Evolutionary conservation across 306 rosid species (phyloP), one percentile per base, ranked within the genome.

Genomic region (Malus orientalis): DNA sequence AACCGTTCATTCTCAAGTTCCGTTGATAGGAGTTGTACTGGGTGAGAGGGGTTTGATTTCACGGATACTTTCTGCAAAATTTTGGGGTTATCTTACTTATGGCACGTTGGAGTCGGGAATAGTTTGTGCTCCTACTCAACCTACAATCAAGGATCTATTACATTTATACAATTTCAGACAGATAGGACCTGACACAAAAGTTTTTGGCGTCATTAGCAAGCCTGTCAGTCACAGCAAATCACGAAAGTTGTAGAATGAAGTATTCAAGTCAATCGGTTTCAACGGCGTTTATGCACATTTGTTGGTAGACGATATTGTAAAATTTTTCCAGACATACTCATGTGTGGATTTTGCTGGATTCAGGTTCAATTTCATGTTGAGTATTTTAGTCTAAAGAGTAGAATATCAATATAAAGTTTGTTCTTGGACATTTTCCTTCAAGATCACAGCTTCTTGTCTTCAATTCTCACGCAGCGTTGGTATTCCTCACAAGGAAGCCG

Each of bases 71-170:
- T 90, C 96, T 47, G 88, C 96, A 79, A 95, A 95, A 85, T 95
- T 88, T 88, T 97, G 97, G 68, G 97, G 99, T 62, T 88, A 80
- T 86, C 92, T 95, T 38, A 92, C 97, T 63, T 92, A 90, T 86
- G 97, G 93, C 79, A 84, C 96, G 15, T 86, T 92, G 1, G 92
- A 95, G 81, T 57, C 88, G 3, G 89, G 93, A 86, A 79, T 87
- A 76, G 90, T 92, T 82, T 95, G 96, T 47, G 99, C 97, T 81
- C 91, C 97, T 77, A 97, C 93, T 78, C 97, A 95, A 87, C 97
- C 98, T 55, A 75, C 97, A 15, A 74, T 95, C 54, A 76, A 88
- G 84, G 97, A 92, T 84, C 83, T 95, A 65, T 72, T 92, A 74
- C 5, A 80, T 83, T 75, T 89, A 62, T 95, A 90, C 91, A 90